Evolutionary conservation across 2,329 filamentous ascomycete genomes (phyloP), one percentile per base, ranked within the genome.

Genomic region (Cladosporium sp.): DNA sequence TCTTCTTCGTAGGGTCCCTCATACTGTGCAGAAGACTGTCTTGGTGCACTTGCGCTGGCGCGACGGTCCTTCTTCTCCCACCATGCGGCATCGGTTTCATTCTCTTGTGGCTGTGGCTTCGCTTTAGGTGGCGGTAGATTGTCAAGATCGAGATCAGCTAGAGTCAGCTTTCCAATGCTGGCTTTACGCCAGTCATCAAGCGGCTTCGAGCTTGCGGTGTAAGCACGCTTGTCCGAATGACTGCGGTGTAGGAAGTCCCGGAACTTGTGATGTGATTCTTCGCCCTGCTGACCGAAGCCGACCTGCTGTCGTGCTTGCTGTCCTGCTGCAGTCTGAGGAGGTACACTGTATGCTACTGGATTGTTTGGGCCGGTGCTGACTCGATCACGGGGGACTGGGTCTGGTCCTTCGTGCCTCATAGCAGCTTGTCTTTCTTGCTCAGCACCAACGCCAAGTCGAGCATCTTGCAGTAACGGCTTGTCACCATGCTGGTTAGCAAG

Each of bases 1-100:
- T 77, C 79, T 58, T 88, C 84, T 64, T 89, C 86, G 62, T 87
- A 89, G 0, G 84, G 81, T 63, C 86, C 85, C 0, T 83, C 84
- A 65, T 79, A 83, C 55, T 80, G 76, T n/a, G 76, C 78, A 36
- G 58, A 51, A 20, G 20, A 17, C 40, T 19, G 17, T 36, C 50
- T 39, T 3, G 50, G 51, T 11, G 54, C 59, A 14, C 63, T 59
- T 9, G 64, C 65, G 58, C 62, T 69, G 19, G 65, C 60, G 17
- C 65, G 61, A 30, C 61, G 63, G 36, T 57, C 42, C 17, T 62
- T 60, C 59, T 70, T 69, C 69, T 95, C 91, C 90, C 91, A 94
- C 90, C 90, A 95, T 1, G 89, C 78, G 47, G 70, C 70, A 60
- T 69, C 61, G 45, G 52, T 58, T 22, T 56, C 54, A n/a, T 50